These are phyloP conservation scores for Fraxinus albicans DNA, from an alignment of 305 asterid genomes.

Conservation along the genomic window DNA sequence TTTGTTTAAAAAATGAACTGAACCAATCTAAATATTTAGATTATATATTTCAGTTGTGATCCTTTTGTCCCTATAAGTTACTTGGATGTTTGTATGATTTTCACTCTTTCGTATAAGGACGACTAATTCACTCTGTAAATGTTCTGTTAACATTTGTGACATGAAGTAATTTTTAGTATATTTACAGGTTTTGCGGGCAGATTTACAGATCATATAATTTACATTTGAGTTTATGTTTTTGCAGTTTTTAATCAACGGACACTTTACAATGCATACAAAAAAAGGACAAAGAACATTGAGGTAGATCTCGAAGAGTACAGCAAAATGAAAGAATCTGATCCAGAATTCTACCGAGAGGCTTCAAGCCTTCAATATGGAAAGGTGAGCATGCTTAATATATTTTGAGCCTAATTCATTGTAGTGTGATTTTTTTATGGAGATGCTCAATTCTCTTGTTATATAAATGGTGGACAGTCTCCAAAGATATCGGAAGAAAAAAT, in stretches of 20 bases:
- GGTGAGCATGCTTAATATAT: constrained; percentile 35
- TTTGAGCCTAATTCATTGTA: background rate
- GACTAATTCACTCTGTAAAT: background rate
- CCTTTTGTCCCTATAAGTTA: background rate
- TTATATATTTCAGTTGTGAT: background rate
- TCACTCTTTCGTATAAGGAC: background rate
- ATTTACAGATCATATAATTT: background rate
- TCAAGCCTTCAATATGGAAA: constrained; percentile 97
- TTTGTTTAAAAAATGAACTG: background rate
- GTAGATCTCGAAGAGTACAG: constrained; percentile 69
- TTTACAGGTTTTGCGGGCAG: background rate
- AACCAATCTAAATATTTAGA: background rate
- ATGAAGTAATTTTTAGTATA: background rate
- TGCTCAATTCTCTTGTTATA: constrained; percentile 2
- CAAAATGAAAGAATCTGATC: constrained; percentile 79
- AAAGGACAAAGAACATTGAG: constrained; percentile 59
- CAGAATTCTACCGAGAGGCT: constrained; percentile 89
- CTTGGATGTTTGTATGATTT: background rate
- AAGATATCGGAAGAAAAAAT: constrained; percentile 64
- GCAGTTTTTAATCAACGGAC: constrained; percentile 89
- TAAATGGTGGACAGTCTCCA: constrained; percentile 53
- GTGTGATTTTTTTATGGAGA: background rate
- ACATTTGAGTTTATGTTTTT: background rate
- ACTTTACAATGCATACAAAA: constrained; percentile 79
- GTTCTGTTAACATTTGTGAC: background rate